These are phyloP conservation scores for Cinnamomum chago DNA, from an alignment of 164 flowering plant genomes.

Conservation along the genomic window DNA sequence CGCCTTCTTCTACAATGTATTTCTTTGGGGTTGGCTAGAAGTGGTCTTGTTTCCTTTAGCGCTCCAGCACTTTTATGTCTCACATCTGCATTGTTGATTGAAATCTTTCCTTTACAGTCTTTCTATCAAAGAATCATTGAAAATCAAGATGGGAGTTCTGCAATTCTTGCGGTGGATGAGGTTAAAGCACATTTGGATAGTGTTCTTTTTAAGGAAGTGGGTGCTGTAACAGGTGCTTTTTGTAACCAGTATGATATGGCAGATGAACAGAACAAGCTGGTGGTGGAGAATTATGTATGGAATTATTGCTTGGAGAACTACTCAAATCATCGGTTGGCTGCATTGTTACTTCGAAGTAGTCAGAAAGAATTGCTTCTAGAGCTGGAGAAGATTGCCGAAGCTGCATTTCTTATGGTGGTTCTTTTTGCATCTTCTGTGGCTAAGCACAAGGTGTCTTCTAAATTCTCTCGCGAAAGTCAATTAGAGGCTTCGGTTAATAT, in stretches of 20 bases:
- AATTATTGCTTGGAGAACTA: slow-evolving; percentile 60
- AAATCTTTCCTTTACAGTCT: slow-evolving; percentile 58
- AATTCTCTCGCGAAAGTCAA: slow-evolving; percentile 35
- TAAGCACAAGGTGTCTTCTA: slow-evolving; percentile 50
- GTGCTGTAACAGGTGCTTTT: slow-evolving; percentile 60
- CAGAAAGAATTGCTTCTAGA: slow-evolving; percentile 44
- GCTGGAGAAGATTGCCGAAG: slow-evolving; percentile 84
- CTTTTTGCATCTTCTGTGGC: slow-evolving; percentile 77
- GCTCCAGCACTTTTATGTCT: slow-evolving; percentile 51
- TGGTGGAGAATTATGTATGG: slow-evolving; percentile 77
- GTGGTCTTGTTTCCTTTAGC: slow-evolving; percentile 44
- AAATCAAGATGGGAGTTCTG: slow-evolving; percentile 11
- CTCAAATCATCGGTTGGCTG: slow-evolving; percentile 45
- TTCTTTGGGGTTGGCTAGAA: slow-evolving; percentile 61
- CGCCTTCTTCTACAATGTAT: slow-evolving; percentile 57
- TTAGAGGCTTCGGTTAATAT: slow-evolving; percentile 49
- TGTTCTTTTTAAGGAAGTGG: slow-evolving; percentile 77
- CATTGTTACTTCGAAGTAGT: slow-evolving; percentile 41
- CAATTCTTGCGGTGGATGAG: slow-evolving; percentile 18
- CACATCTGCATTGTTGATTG: slow-evolving; percentile 53
- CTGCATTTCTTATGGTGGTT: slow-evolving; percentile 91
- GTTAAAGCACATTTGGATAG: slow-evolving; percentile 51
- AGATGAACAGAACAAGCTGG: slow-evolving; percentile 47
- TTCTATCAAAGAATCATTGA: slow-evolving; percentile 35
- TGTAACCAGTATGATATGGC: slow-evolving; percentile 72